A percentile compares a stretch with the other conserved stretches of the same genome.
phyloP scores from a whole-genome alignment of 2,329 filamentous ascomycete species.

The Nemania bipapillata region DNA sequence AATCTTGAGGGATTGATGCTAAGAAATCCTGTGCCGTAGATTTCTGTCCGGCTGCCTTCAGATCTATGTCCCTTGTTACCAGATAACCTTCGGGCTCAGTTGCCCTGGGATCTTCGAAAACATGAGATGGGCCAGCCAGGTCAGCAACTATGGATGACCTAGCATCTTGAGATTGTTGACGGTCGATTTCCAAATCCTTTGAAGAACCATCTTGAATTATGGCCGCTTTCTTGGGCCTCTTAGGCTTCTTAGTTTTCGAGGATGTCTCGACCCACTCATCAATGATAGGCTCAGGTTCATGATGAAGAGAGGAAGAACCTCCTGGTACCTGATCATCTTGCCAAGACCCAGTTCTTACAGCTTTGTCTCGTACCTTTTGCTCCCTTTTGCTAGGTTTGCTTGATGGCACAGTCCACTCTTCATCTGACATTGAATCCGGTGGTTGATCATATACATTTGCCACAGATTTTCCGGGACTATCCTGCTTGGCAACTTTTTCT shows the following conservation, averaged over 20 bases:
- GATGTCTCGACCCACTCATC: conserved; percentile 45
- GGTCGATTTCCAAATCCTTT: conserved; percentile 8
- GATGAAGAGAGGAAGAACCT: conserved; percentile 36
- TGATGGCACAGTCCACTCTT: conserved; percentile 45
- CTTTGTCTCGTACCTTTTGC: conserved; percentile 59
- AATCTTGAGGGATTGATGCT: conserved; percentile 25
- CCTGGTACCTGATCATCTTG: conserved; percentile 42
- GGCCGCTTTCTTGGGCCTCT: conserved; percentile 45
- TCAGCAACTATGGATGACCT: conserved; percentile 9
- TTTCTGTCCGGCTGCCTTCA: conserved; percentile 24
- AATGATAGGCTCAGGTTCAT: conserved; percentile 40
- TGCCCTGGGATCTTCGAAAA: conserved; percentile 29
- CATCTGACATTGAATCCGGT: conserved; percentile 47
- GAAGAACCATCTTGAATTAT: conserved; percentile 39
- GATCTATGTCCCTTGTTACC: conserved; percentile 30
- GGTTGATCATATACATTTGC: conserved; percentile 38
- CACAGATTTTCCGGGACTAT: conserved; percentile 43
- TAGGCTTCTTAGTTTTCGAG: conserved; percentile 45
- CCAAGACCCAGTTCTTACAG: conserved; percentile 47
- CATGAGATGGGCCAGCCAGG: conserved; percentile 34
- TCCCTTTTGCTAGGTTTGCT: conserved; percentile 54
- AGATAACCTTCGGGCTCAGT: conserved; percentile 27
- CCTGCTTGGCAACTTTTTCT: conserved; percentile 53
- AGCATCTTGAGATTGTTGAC: background rate
- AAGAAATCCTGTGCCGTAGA: conserved; percentile 1